Conservation (phyloP, 805 yeast species). For the Spathaspora girioi region DNA sequence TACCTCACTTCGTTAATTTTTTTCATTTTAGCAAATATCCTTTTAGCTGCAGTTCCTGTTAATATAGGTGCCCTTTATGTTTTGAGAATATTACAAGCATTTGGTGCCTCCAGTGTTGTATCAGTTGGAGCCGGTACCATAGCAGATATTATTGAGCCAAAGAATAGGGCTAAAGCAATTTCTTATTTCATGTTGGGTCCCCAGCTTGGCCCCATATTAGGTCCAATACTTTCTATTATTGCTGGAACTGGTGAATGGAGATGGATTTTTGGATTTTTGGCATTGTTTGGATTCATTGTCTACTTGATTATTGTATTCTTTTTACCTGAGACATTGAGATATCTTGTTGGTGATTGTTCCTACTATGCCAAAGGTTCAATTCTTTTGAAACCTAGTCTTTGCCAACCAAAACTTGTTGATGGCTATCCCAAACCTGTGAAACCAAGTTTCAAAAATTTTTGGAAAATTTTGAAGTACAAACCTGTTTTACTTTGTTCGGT, state of each 20-base stretch:
- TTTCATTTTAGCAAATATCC: constrained; percentile 23
- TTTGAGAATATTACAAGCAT: constrained; percentile 31
- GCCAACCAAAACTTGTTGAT: constrained; percentile 19
- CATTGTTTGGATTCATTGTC: constrained; percentile 22
- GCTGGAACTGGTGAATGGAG: constrained; percentile 28
- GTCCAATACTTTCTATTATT: constrained; percentile 28
- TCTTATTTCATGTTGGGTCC: constrained; percentile 38
- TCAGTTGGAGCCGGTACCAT: constrained; percentile 36
- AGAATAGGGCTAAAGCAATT: constrained; percentile 26
- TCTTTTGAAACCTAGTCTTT: constrained; percentile 24
- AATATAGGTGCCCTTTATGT: constrained; percentile 26
- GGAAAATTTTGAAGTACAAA: constrained; percentile 32
- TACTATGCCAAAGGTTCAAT: constrained; percentile 12
- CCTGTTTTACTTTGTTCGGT: constrained; percentile 46
- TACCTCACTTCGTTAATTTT: constrained; percentile 23
- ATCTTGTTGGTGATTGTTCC: constrained; percentile 35
- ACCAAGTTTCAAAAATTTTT: constrained; percentile 36
- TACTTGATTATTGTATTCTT: constrained; percentile 21
- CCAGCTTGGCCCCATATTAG: constrained; percentile 36
- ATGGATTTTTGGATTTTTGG: constrained; percentile 31
- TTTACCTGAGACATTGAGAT: constrained; percentile 39
- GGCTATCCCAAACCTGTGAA: constrained; percentile 45
- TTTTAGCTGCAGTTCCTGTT: constrained; percentile 28
- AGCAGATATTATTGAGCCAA: constrained; percentile 30
- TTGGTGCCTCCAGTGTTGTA: constrained; percentile 34